These are phyloP conservation scores for Bruguiera sexangula DNA, from an alignment of 345 rosid species.

Conservation along the genomic window DNA sequence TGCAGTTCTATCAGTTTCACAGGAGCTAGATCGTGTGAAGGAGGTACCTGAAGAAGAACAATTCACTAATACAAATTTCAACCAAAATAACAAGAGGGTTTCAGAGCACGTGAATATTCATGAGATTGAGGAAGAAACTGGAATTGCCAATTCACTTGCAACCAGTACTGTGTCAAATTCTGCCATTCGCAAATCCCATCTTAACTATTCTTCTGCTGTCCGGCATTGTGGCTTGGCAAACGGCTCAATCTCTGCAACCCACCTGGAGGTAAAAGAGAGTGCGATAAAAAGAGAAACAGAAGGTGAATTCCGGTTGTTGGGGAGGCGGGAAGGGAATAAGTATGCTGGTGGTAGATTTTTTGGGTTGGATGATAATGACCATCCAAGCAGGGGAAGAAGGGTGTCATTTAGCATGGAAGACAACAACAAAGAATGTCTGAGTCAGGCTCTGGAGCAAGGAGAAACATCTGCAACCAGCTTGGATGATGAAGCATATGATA, in stretches of 20 bases:
- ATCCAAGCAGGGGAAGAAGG: slow-evolving; percentile 77
- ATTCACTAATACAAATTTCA: slow-evolving; percentile 19
- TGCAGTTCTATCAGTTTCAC: slow-evolving; percentile 85
- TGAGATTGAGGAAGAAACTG: slow-evolving; percentile 81
- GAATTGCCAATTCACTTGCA: slow-evolving; percentile 21
- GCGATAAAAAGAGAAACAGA: slow-evolving; percentile 99
- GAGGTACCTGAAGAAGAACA: slow-evolving; percentile 55
- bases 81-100: slow-evolving; percentile 25
- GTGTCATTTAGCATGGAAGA: slow-evolving; percentile 91
- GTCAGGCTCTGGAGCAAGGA: slow-evolving; percentile 49
- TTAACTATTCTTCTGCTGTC: slow-evolving; percentile 30
- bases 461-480: slow-evolving; percentile 60
- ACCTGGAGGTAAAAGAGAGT: slow-evolving; percentile 70
- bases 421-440: slow-evolving; percentile 40
- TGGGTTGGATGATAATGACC: slow-evolving; percentile 70
- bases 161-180: slow-evolving; percentile 23
- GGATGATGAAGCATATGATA: slow-evolving; percentile 68
- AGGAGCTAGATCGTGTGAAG: slow-evolving; percentile 56
- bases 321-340: slow-evolving; percentile 74
- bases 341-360: slow-evolving; percentile 67
- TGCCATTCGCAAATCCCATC: slow-evolving; percentile 24
- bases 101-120: slow-evolving; percentile 24
- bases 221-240: slow-evolving; percentile 33
- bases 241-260: slow-evolving; percentile 51
- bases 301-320: slow-evolving; percentile 94